Base-by-base conservation (phyloP, 2,329 filamentous ascomycete species). In the Torrubiellomyces zombiae region DNA sequence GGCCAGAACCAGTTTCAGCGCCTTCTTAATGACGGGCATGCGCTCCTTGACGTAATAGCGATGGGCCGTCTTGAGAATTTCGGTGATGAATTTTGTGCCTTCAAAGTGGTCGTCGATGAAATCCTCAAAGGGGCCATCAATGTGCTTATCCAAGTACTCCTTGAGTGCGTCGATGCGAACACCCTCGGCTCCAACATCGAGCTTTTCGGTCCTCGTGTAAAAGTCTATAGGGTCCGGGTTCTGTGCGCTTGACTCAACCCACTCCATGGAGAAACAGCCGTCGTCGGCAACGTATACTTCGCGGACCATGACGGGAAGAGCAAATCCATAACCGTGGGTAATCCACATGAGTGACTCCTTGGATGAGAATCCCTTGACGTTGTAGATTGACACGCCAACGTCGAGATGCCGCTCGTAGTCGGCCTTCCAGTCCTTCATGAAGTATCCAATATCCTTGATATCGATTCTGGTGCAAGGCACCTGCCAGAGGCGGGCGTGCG, bases 391-490 rank as follows among this genome's bases (percentile, higher is more conserved):
- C 47, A 94, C 82, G 28, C 80, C 81, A 29, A 80, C 71, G 34
- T 71, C 78, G 38, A 89, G 69, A 47, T 94, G 85, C 39, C 83
- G 76, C 56, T 93, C 83, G 42, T 89, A 93, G 50, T 95, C 86
- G 21, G 83, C 85, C 56, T 86, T 92, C 85, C 85, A 95, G 53
- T 94, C 86, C 63, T 94, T 94, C 80, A 94, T 89, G 62, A 95
- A 95, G 54, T 91, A 93, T 21, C 74, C 80, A 43, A 95, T 92
- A 43, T 95, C 86, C 66, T 93, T 94, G 63, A 95, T 95, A 51
- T 94, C 86, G 44, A 94, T 93, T 33, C 86, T 79, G 20, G 86
- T 95, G 63, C 86, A 95, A 32, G 86, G 86, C 21, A 95, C 86
- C 56, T 94, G 85, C 86, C 86, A 95, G 26, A 95, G 64, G 35